Evolutionary conservation across 2,329 filamentous ascomycete genomes (phyloP).

Genomic region (Fusarium subtropicale): DNA sequence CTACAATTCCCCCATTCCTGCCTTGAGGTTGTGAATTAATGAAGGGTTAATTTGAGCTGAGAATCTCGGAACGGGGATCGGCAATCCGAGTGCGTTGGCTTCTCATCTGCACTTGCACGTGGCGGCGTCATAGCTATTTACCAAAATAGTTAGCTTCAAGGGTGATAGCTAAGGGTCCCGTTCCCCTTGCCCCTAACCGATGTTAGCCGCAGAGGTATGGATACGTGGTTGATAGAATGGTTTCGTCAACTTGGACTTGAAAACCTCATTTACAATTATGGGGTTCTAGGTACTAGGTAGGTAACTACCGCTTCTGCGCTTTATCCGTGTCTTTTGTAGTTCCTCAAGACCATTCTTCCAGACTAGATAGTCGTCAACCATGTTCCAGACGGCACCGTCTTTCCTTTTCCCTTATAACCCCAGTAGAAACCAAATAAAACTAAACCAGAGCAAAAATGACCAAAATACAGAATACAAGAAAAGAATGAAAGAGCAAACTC

Average conservation of each 20-base stretch:
- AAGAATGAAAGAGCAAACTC: background rate
- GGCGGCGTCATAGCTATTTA: constrained; percentile 42
- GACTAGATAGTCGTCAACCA: background rate
- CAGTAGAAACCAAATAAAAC: background rate
- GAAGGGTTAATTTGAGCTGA: background rate
- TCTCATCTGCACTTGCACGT: constrained; percentile 23
- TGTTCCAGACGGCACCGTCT: background rate
- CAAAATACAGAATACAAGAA: background rate
- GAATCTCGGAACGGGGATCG: constrained; percentile 38
- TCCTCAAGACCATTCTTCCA: background rate
- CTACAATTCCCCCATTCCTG: background rate
- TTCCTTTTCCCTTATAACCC: background rate
- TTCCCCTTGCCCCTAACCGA: constrained; percentile 15
- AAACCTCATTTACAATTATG: background rate
- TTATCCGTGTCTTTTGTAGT: background rate
- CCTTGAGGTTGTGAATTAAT: background rate
- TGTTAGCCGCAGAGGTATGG: constrained; percentile 33
- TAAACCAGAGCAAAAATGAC: background rate
- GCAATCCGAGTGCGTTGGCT: constrained; percentile 37
- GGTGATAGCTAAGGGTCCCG: background rate
- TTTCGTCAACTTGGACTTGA: background rate
- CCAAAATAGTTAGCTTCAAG: constrained; percentile 11
- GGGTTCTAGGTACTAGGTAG: background rate
- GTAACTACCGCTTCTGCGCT: background rate
- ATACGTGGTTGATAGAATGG: background rate